These are phyloP conservation scores for Magnusiomyces magnusii DNA, from an alignment of 1,139 yeast species.

Conservation along the genomic window DNA sequence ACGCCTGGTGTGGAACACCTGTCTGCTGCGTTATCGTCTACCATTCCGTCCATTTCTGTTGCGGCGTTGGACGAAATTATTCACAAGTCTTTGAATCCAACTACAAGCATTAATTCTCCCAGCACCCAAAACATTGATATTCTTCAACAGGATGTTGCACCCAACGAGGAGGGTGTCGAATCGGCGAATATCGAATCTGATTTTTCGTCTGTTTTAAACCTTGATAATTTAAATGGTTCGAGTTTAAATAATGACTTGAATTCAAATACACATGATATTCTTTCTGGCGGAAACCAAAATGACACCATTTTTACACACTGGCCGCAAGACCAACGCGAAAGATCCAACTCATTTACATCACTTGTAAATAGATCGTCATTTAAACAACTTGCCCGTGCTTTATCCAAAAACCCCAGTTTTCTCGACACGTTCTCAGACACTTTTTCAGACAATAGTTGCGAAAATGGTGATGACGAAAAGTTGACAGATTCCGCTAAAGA, in stretches of 20 bases:
- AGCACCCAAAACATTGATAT: background rate
- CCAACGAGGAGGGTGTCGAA: too few species aligned
- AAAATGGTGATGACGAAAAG: conserved; percentile 18
- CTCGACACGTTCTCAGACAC: too few species aligned
- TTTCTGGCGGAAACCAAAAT: background rate
- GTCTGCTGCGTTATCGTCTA: background rate
- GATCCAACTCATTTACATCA: conserved; percentile 26
- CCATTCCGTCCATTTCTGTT: background rate
- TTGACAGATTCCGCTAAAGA: too few species aligned
- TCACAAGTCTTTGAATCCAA: too few species aligned
- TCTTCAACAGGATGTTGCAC: background rate
- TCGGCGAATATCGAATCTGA: too few species aligned
- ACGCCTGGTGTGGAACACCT: background rate
- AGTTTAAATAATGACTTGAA: background rate
- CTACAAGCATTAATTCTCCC: too few species aligned
- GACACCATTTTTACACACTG: background rate
- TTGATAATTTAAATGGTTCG: background rate
- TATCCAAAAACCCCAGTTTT: conserved; percentile 5
- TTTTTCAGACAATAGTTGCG: conserved; percentile 17
- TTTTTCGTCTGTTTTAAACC: too few species aligned
- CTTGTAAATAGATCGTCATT: conserved; percentile 16
- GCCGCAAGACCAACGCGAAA: conserved; percentile 19
- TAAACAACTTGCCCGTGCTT: background rate
- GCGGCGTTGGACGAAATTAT: background rate
- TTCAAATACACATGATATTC: background rate